phyloP scores from a whole-genome alignment of 805 yeast species.

The Ogataea sp. region DNA sequence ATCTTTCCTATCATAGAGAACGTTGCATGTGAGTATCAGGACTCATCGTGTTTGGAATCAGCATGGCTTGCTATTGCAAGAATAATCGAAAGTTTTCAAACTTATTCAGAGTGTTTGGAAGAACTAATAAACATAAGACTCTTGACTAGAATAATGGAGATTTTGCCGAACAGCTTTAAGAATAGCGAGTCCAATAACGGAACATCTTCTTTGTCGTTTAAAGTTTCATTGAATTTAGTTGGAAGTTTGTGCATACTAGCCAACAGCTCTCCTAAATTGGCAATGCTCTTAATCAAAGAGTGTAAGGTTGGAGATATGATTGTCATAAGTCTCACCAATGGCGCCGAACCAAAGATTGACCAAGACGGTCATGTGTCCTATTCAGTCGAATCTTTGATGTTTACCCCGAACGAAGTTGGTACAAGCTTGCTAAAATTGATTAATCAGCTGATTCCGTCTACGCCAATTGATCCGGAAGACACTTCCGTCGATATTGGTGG shows the following conservation, averaged over 20 bases:
- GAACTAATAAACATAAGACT: constrained; percentile 30
- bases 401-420: constrained; percentile 61
- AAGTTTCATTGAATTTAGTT: constrained; percentile 32
- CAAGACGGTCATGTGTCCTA: constrained; percentile 12
- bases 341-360: neutral
- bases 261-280: constrained; percentile 32
- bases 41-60: constrained; percentile 50
- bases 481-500: constrained; percentile 21
- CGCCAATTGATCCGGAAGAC: constrained; percentile 6
- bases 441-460: constrained; percentile 48
- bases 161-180: constrained; percentile 22
- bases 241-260: constrained; percentile 39
- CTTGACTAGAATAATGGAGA: constrained; percentile 20
- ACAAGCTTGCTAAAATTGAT: constrained; percentile 47
- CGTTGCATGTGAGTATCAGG: constrained; percentile 48
- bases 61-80: constrained; percentile 60
- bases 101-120: constrained; percentile 36
- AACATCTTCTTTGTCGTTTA: constrained; percentile 21
- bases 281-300: constrained; percentile 37
- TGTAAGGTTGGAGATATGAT: constrained; percentile 42
- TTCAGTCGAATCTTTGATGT: constrained; percentile 65
- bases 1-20: constrained; percentile 53
- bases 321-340: constrained; percentile 37
- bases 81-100: constrained; percentile 41
- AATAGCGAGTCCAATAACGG: constrained; percentile 12